A percentile compares a stretch with the other conserved stretches of the same genome.
Conservation (phyloP, 163 green algal species). For the Chloromonas sp. region DNA sequence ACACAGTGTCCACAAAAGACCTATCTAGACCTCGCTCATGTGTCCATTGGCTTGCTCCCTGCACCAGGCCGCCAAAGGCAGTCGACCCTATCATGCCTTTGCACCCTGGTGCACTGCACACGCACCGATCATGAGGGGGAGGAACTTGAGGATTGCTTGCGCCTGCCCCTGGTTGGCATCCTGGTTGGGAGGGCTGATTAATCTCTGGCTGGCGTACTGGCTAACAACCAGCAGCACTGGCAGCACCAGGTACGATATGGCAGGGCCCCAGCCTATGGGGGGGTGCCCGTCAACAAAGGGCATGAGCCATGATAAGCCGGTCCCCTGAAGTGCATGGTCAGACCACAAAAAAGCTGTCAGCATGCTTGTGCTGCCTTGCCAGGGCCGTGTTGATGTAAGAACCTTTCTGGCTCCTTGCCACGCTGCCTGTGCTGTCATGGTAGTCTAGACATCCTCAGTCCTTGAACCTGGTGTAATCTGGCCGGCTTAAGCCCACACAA, state of each 20-base stretch:
- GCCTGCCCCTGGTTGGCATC: constrained; percentile 63
- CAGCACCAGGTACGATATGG: constrained; percentile 71
- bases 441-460: too few relatives aligned
- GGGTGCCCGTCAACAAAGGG: constrained; percentile 76
- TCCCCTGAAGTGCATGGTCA: constrained; percentile 27
- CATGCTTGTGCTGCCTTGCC: too few relatives aligned
- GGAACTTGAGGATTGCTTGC: constrained; percentile 89
- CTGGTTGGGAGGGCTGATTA: constrained; percentile 36
- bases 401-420: too few relatives aligned
- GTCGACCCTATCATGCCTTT: too few relatives aligned
- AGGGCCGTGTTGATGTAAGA: too few relatives aligned
- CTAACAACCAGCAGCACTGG: constrained; percentile 59
- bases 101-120: neutral
- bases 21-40: too few relatives aligned
- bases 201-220: constrained; percentile 51
- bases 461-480: too few relatives aligned
- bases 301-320: constrained; percentile 74
- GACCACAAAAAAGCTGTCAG: neutral
- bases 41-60: too few relatives aligned
- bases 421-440: too few relatives aligned
- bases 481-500: too few relatives aligned
- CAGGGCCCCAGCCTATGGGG: constrained; percentile 77
- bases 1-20: too few relatives aligned
- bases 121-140: constrained; percentile 91
- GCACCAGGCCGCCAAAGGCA: too few relatives aligned